Evolutionary conservation across 2,329 filamentous ascomycete species (phyloP).

Genomic region (Diaporthe vaccinii): DNA sequence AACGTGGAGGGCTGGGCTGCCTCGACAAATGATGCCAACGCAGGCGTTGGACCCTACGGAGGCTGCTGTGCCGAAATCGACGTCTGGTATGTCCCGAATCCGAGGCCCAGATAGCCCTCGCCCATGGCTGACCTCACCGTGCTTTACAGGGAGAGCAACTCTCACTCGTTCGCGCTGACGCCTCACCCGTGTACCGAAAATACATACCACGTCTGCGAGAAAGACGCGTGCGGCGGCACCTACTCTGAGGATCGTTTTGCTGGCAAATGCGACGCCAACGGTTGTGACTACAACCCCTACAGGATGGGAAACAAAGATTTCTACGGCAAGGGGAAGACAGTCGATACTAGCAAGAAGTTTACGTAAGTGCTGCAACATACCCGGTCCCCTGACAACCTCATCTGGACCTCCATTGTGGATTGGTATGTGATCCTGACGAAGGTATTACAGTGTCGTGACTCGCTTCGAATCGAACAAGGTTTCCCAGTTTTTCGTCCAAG

Average conservation of each 20-base stretch:
- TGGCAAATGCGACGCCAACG: conserved; percentile 74
- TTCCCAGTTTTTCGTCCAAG: conserved; percentile 71
- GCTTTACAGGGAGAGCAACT: conserved; percentile 36
- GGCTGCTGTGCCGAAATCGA: conserved; percentile 69
- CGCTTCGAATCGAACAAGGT: conserved; percentile 63
- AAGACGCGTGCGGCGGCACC: conserved; percentile 61
- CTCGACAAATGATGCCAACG: conserved; percentile 62
- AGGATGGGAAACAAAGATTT: conserved; percentile 72
- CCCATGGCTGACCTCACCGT: background rate
- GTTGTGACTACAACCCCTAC: conserved; percentile 78
- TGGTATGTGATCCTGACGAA: conserved; percentile 48
- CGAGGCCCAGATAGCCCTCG: background rate
- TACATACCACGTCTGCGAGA: conserved; percentile 63
- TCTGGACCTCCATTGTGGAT: too few species aligned
- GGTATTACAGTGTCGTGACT: background rate
- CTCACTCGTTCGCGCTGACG: conserved; percentile 53
- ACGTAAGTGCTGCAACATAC: conserved; percentile 72
- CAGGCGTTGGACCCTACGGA: conserved; percentile 59
- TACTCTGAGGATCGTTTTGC: conserved; percentile 65
- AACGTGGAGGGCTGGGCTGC: conserved; percentile 59
- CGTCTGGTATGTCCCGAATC: conserved; percentile 55
- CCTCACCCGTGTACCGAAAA: conserved; percentile 70
- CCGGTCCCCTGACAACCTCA: background rate
- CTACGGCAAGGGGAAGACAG: conserved; percentile 69
- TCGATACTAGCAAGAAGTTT: conserved; percentile 70